Evolutionary conservation across 371 early-diverging fungal genomes (phyloP), one percentile per base, ranked within the genome.

Genomic region (Rhizopus stolonifer): DNA sequence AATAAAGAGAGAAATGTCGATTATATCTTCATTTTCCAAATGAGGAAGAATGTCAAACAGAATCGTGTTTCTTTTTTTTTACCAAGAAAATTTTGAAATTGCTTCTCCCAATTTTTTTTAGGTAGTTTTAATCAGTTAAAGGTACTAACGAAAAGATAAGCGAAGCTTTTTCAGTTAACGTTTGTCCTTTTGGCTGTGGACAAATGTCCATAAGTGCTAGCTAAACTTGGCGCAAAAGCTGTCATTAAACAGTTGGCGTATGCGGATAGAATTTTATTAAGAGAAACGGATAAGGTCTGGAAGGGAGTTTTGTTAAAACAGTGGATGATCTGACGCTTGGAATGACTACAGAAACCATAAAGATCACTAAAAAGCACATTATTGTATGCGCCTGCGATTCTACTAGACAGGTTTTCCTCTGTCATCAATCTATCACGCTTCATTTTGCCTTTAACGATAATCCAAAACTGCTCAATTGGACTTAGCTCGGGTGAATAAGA

Each of bases 321-420:
- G 42, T 42, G 1, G 42, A 42, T 42, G 43, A 54, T 46, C 19
- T 50, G 36, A 31, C 51, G 46, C 34, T 57, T 57, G 40, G 50
- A 57, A 31, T 57, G 57, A 6, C 38, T 49, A 46, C 18, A 49
- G 36, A 57, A 43, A 13, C 29, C 45, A 24, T 45, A 13, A 39
- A 57, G 21, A 26, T 57, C 38, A 29, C 57, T 54, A 31, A 54
- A 4, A 23, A n/a, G 22, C 17, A 54, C 23, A 31, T 47, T 11
- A 13, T 40, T 54, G 40, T 42, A 54, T 3, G 42, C 55, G 29
- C 40, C 48, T 17, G 48, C 25, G 46, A 57, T 49, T 54, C 55
- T 48, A 21, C 15, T 14, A 15, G 39, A 44, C 17, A 56, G 39
- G 44, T 54, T 46, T 40, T 54, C n/a, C 38, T 53, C 53, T 32